Evolutionary conservation across 352 stramenopile genomes (phyloP).

Genomic region (Phytophthora pini): DNA sequence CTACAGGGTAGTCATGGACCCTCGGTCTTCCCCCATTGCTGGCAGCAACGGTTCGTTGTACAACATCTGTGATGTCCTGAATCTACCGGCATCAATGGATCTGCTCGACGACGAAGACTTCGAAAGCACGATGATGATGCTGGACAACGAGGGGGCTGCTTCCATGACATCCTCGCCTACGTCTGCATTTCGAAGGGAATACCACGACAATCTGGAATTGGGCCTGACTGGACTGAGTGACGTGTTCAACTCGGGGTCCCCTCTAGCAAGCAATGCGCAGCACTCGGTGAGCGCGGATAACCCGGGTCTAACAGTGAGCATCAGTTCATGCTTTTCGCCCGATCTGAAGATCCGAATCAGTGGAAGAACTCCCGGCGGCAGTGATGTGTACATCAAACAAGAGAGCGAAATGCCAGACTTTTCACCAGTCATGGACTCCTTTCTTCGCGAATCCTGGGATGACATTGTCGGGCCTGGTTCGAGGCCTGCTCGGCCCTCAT

Average conservation of each 20-base stretch:
- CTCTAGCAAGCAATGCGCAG: constrained; percentile 13
- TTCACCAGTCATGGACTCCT: constrained; percentile 66
- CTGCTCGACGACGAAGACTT: constrained; percentile 69
- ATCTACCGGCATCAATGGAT: constrained; percentile 50
- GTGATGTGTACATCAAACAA: constrained; percentile 48
- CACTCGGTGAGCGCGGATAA: constrained; percentile 1
- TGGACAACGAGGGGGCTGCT: constrained; percentile 35
- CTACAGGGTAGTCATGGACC: constrained; percentile 29
- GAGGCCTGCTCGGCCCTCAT: constrained; percentile 35
- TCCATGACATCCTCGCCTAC: constrained; percentile 21
- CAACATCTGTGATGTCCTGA: constrained; percentile 56
- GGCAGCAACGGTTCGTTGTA: constrained; percentile 24
- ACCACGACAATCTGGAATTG: constrained; percentile 52
- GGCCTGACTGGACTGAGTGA: constrained; percentile 52
- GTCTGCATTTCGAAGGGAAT: constrained; percentile 38
- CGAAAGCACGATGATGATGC: constrained; percentile 73
- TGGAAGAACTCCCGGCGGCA: constrained; percentile 26
- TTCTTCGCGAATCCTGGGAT: constrained; percentile 65
- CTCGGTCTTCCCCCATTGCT: constrained; percentile 23
- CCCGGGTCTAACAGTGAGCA: constrained; percentile 1
- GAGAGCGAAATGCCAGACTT: constrained; percentile 45
- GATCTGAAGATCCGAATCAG: constrained; percentile 47
- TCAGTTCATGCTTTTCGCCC: constrained; percentile 36
- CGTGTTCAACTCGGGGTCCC: constrained; percentile 47
- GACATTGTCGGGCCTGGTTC: constrained; percentile 44